Evolutionary conservation across 83 land plant species (phyloP).

Genomic region (Isoetes engelmannii): DNA sequence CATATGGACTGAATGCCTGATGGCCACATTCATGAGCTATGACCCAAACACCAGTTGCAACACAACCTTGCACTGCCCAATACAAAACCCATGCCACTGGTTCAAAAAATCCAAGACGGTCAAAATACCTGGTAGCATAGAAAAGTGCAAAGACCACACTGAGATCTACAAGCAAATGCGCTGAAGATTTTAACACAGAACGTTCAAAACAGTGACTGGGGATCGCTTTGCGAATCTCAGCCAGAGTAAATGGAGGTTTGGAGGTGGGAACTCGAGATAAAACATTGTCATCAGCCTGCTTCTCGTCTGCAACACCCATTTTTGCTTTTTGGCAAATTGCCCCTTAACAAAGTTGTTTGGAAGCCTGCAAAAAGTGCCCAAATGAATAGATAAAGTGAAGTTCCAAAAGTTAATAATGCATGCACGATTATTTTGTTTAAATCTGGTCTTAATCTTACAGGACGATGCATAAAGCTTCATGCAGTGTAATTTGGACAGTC

Average conservation of each 20-base stretch:
- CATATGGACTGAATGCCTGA: slow-evolving; percentile 53
- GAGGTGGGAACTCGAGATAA: slow-evolving; percentile 9
- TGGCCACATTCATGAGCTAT: slow-evolving; percentile 66
- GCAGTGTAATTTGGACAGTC: too few species aligned
- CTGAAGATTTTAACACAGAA: slow-evolving; percentile 39
- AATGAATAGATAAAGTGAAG: too few species aligned
- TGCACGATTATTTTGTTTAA: too few species aligned
- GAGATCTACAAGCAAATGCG: slow-evolving; percentile 42
- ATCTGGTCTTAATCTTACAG: too few species aligned
- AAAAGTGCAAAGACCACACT: slow-evolving; percentile 13
- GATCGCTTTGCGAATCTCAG: slow-evolving; percentile 42
- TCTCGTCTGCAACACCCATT: slow-evolving; percentile 23
- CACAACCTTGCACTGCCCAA: slow-evolving; percentile 47
- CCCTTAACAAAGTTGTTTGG: too few species aligned
- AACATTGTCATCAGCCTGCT: slow-evolving; percentile 6
- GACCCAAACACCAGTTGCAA: slow-evolving; percentile 59
- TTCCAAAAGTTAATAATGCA: too few species aligned
- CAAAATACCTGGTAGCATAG: slow-evolving; percentile 31
- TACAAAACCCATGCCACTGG: slow-evolving; percentile 42
- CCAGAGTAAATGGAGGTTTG: slow-evolving; percentile 42
- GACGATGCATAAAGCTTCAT: too few species aligned
- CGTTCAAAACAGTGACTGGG: slow-evolving; percentile 62
- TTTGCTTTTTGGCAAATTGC: neutral
- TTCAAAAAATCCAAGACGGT: slow-evolving; percentile 18
- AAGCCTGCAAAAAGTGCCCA: too few species aligned